Evolutionary conservation across 306 rosid genomes (phyloP).

Genomic region (Vigna mungo): DNA sequence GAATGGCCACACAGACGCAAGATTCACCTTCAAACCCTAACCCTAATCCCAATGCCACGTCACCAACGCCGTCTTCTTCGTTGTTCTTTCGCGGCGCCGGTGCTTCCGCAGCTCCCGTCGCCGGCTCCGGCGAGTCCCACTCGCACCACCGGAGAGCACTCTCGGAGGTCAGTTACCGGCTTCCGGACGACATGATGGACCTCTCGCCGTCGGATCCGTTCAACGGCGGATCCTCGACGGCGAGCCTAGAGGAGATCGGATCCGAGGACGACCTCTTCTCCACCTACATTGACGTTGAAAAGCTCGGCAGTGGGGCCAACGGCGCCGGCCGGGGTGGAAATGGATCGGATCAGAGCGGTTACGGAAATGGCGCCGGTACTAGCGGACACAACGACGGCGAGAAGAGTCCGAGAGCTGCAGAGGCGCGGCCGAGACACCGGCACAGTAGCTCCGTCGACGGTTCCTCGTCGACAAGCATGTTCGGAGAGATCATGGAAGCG

Average conservation of each 20-base stretch:
- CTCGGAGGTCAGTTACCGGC: constrained; percentile 78
- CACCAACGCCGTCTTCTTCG: constrained; percentile 28
- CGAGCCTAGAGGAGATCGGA: constrained; percentile 91
- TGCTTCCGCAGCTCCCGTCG: not conserved
- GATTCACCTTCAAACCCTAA: constrained; percentile 66
- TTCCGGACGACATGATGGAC: constrained; percentile 86
- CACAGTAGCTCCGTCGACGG: constrained; percentile 88
- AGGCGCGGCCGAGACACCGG: constrained; percentile 69
- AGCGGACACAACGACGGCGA: constrained; percentile 60
- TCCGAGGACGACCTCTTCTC: constrained; percentile 96
- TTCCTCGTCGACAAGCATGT: constrained; percentile 68
- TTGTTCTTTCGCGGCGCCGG: constrained; percentile 42
- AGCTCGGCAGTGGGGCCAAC: constrained; percentile 58
- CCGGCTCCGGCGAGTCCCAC: constrained; percentile 34
- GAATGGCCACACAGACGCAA: constrained; percentile 58
- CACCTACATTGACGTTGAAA: constrained; percentile 94
- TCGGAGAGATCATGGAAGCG: constrained; percentile 95
- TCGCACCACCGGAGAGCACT: constrained; percentile 72
- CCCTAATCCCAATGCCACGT: constrained; percentile 40
- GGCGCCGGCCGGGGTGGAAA: constrained; percentile 47
- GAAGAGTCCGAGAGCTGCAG: constrained; percentile 48
- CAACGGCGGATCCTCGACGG: constrained; percentile 83
- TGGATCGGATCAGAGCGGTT: constrained; percentile 60
- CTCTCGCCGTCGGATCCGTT: constrained; percentile 81
- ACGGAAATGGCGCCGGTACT: constrained; percentile 50